phyloP scores from a whole-genome alignment of 306 rosid genomes.

The Pterocarpus macrocarpus region DNA sequence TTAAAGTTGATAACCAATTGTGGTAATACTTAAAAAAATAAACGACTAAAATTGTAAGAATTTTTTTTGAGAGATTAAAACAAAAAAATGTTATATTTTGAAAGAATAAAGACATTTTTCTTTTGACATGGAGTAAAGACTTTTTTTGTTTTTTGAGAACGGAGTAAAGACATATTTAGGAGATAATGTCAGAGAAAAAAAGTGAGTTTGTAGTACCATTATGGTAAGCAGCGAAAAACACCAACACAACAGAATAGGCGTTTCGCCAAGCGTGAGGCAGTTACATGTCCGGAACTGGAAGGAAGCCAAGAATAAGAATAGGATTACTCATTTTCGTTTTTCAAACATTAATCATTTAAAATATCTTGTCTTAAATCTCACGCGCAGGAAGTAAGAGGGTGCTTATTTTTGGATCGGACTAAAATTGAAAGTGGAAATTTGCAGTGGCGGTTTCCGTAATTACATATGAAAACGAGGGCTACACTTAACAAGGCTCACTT shows the following conservation, averaged over 20 bases:
- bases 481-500: neutral
- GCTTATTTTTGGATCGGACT: neutral
- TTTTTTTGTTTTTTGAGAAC: too few relatives aligned
- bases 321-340: neutral
- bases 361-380: neutral
- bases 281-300: neutral
- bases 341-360: neutral
- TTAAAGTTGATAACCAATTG: too few relatives aligned
- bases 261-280: neutral
- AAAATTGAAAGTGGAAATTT: neutral
- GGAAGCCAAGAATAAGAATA: neutral
- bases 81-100: too few relatives aligned
- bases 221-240: neutral
- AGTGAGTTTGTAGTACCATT: neutral
- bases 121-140: too few relatives aligned
- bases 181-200: neutral
- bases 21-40: too few relatives aligned
- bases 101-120: too few relatives aligned
- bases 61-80: too few relatives aligned
- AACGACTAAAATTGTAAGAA: too few relatives aligned
- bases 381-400: neutral
- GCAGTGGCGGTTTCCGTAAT: neutral
- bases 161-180: too few relatives aligned
- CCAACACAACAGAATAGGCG: neutral
- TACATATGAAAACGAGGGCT: neutral